Base-by-base conservation (phyloP, 139 green algal genomes). In the Asterochloris erici region DNA sequence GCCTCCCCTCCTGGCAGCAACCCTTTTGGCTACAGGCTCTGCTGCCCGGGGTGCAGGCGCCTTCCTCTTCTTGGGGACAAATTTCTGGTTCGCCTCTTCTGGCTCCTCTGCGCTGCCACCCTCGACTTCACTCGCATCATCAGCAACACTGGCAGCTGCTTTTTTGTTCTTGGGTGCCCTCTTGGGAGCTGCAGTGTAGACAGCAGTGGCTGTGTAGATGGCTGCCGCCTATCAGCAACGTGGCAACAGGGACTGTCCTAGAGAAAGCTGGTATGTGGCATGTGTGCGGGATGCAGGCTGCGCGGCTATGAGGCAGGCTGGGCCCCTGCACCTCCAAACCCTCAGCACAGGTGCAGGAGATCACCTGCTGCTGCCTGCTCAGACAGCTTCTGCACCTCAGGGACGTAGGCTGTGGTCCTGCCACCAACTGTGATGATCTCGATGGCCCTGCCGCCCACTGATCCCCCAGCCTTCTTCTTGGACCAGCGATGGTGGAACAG, bases 371-470 rank as follows among this genome's bases (percentile, higher is more conserved):
- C 70, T 70, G 27, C 70, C 14, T 60, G 54, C 26, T 78, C 74
- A 28, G 73, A 27, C 26, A 69, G 63, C 79, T 84, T 85, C 79
- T 98, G 94, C 79, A 97, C 70, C 0, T 83, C 83, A 19, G 94
- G 94, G 80, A 97, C 94, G 78, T 90, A 94, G 9, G 92, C 93
- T 17, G 87, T 91, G 26, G 94, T 96, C 74, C 94, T 84, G 15
- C 90, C 91, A 10, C 92, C 94, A 17, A 95, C 91, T 9, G 89
- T 95, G 71, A 94, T 88, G 82, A 95, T 91, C 15, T 92, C 84
- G 17, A 96, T 92, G 12, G 63, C 10, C 16, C 86, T 69, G 19
- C 92, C 91, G 26, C 83, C 71, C 0, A 90, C 74, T 68, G n/a
- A 81, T 61, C 21, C 63, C 15, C 6, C 62, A 24, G 79, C 75